Evolutionary conservation across 495 filamentous ascomycete species (phyloP).

Genomic region (Diplogelasinospora grovesii): DNA sequence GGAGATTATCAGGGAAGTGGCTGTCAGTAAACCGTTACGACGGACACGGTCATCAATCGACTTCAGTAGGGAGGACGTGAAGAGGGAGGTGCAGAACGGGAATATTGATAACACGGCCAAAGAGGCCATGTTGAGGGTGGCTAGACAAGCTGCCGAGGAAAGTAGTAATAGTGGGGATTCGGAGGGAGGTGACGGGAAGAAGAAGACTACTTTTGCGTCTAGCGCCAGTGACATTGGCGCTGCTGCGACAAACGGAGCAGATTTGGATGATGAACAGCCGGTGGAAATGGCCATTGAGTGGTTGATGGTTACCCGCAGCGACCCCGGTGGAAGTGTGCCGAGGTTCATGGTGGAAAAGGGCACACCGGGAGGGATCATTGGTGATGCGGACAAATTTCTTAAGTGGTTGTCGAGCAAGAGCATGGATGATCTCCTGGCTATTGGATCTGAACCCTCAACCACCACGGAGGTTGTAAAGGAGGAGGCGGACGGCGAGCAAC

Average conservation of each 20-base stretch:
- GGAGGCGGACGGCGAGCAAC: slow-evolving; percentile 20
- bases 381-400: slow-evolving; percentile 78
- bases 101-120: slow-evolving; percentile 13
- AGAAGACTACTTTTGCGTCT: too few species aligned
- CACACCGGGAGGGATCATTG: slow-evolving; percentile 75
- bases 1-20: slow-evolving; percentile 83
- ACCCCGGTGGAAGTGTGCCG: slow-evolving; percentile 87
- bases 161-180: too few species aligned
- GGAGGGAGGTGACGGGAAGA: too few species aligned
- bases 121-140: slow-evolving; percentile 27
- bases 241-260: slow-evolving; percentile 9
- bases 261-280: slow-evolving; percentile 44
- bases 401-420: slow-evolving; percentile 68
- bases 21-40: slow-evolving; percentile 33
- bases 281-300: slow-evolving; percentile 69
- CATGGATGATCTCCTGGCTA: slow-evolving; percentile 22
- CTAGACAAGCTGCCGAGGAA: slow-evolving; percentile 15
- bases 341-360: slow-evolving; percentile 92
- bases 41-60: slow-evolving; percentile 29
- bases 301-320: slow-evolving; percentile 94
- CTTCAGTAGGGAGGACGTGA: slow-evolving; percentile 18
- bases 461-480: slow-evolving; percentile 18
- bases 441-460: neutral
- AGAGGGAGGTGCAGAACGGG: slow-evolving; percentile 6
- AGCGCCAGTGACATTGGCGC: neutral